Percentiles rank a stretch among this genome's conserved stretches.
Evolutionary conservation across 2,329 filamentous ascomycete species (phyloP).

Genomic region (Drechslerella coelobrocha): DNA sequence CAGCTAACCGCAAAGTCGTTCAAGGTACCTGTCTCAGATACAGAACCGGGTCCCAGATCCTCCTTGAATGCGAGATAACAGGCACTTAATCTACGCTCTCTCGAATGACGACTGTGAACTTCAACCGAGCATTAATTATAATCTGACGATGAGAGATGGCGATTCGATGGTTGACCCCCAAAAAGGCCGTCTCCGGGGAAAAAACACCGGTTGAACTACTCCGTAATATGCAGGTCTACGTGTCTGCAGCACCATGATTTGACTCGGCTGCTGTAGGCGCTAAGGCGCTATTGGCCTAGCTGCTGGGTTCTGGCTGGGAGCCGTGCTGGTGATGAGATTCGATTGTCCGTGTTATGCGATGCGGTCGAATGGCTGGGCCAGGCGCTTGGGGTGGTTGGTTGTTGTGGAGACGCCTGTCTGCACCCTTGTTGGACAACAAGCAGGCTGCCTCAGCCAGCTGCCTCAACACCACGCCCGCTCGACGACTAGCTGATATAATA

Average conservation of each 20-base stretch:
- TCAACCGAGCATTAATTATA: too few relatives aligned
- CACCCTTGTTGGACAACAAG: conserved; percentile 47
- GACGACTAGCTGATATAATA: conserved; percentile 30
- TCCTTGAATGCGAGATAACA: too few relatives aligned
- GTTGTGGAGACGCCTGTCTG: conserved; percentile 45
- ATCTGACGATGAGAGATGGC: too few relatives aligned
- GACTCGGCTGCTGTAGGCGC: not conserved
- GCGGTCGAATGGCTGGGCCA: not conserved
- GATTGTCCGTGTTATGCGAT: conserved; percentile 1
- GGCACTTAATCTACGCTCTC: too few relatives aligned
- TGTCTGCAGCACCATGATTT: conserved; percentile 7
- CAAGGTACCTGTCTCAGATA: too few relatives aligned
- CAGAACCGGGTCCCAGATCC: too few relatives aligned
- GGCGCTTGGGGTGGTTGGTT: conserved; percentile 27
- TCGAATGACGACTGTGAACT: too few relatives aligned
- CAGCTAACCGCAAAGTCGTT: too few relatives aligned
- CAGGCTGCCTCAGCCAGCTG: conserved; percentile 4
- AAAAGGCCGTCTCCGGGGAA: not conserved
- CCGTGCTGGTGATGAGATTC: not conserved
- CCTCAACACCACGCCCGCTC: conserved; percentile 19
- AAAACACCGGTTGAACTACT: not conserved
- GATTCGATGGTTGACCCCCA: too few relatives aligned
- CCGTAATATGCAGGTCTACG: not conserved
- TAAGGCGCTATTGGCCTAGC: not conserved
- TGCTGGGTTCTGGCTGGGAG: not conserved